A percentile compares a stretch with the other conserved stretches of the same genome.
These are phyloP conservation scores for Prunus yedoensis DNA, from an alignment of 331 rosid species.

Conservation along the genomic window DNA sequence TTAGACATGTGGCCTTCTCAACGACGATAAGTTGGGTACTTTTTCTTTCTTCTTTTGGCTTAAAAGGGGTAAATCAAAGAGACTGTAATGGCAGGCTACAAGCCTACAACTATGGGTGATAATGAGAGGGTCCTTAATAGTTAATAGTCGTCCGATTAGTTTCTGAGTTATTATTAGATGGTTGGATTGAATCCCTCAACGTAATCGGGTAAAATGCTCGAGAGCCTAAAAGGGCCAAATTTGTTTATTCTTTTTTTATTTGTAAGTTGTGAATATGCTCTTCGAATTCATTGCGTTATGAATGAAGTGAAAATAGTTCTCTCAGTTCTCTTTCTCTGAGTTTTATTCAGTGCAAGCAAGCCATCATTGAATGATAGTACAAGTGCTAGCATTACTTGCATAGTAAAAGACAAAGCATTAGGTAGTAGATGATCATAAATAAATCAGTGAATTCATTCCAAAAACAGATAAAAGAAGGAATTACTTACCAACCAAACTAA, in stretches of 20 bases:
- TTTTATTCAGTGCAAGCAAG: background rate
- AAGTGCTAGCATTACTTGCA: no score
- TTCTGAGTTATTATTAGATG: no score
- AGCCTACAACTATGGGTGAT: no score
- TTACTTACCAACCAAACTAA: background rate
- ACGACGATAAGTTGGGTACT: no score
- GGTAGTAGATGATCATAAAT: background rate
- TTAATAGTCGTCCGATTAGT: no score
- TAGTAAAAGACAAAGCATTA: no score
- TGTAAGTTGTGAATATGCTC: conserved; percentile 2
- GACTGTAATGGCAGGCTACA: no score
- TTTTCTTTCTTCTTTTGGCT: no score
- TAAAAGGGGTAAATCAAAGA: no score
- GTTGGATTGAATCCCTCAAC: no score
- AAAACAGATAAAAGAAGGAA: background rate
- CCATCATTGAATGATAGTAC: background rate
- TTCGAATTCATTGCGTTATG: background rate
- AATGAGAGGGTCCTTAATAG: no score
- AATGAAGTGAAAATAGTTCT: background rate
- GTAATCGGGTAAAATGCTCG: no score
- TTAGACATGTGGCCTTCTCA: background rate
- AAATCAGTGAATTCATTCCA: background rate
- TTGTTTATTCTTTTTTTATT: conserved; percentile 18
- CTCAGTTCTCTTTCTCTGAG: background rate
- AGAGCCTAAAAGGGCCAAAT: background rate